A percentile compares a stretch with the other conserved stretches of the same genome.
Evolutionary conservation across 192 early-diverging fungal genomes (phyloP).

Genomic region (Coemansia sp.): DNA sequence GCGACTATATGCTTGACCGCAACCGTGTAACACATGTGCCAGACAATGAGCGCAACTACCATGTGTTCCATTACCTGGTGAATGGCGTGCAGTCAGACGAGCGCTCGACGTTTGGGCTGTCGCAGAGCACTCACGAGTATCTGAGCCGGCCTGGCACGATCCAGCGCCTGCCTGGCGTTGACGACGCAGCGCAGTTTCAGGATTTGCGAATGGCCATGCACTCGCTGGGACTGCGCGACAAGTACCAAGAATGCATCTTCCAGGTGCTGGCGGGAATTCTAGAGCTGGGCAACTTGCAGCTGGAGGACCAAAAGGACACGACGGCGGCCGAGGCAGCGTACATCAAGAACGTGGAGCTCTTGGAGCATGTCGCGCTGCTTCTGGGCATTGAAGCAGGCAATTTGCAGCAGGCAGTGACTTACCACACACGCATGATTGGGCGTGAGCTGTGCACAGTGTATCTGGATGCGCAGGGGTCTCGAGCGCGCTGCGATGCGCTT

Average conservation of each 20-base stretch:
- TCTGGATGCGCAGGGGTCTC: conserved; percentile 72
- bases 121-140: conserved; percentile 59
- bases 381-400: conserved; percentile 76
- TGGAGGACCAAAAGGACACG: conserved; percentile 69
- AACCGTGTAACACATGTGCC: conserved; percentile 68
- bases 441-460: conserved; percentile 81
- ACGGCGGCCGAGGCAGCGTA: conserved; percentile 71
- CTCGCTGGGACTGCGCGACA: conserved; percentile 80
- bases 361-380: conserved; percentile 82
- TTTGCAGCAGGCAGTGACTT: conserved; percentile 81
- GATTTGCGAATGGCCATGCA: conserved; percentile 82
- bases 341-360: conserved; percentile 74
- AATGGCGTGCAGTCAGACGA: conserved; percentile 81
- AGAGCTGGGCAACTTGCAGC: conserved; percentile 84
- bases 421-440: conserved; percentile 81
- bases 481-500: conserved; percentile 68
- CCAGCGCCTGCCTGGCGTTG: conserved; percentile 58
- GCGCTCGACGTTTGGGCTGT: conserved; percentile 69
- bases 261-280: conserved; percentile 83
- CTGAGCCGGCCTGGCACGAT: conserved; percentile 46
- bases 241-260: conserved; percentile 82
- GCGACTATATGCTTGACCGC: conserved; percentile 90
- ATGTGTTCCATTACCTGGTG: conserved; percentile 93
- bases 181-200: conserved; percentile 63
- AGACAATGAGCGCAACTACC: conserved; percentile 81